Base-by-base conservation (phyloP, 352 stramenopile genomes). In the Pythium diclinum region DNA sequence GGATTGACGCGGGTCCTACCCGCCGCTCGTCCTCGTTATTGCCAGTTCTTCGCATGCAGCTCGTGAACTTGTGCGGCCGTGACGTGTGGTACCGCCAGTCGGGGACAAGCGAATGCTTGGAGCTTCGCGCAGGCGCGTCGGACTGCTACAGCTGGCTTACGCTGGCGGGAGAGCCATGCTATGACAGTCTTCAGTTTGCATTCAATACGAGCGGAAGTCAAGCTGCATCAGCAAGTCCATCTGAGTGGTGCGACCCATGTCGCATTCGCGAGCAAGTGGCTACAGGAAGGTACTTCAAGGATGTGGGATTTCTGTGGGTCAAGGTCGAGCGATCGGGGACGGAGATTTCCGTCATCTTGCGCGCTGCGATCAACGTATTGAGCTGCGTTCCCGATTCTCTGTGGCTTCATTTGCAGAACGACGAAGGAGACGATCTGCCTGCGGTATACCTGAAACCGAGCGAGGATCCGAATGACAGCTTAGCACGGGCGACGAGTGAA, bases 121-220 rank as follows among this genome's bases (percentile, higher is more conserved):
- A 62, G 14, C 25, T 92, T 17, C n/a, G 46, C 42, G 44, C 68
- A 21, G 59, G 77, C 38, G 56, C 66, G 36, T 64, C 59, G 52
- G 60, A 75, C 4, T 65, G 71, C 3, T 94, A 94, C 61, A 93
- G 86, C 48, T 94, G 86, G 86, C 67, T 89, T 10, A 83, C 81
- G 17, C 55, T 78, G 0, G 16, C 59, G 1, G 46, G 61, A 13
- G 63, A 69, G 36, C 59, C 58, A 16, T 62, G 54, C 3, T 67
- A 67, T 42, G 48, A 69, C 44, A 58, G 49, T 16, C 58, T 89
- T 19, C 56, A 69, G 32, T 69, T 69, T 30, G 63, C 63, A 13
- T n/a, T 69, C 0, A 52, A 33, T 17, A 16, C 38, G 10, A 8
- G 52, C 19, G 16, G 11, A 8, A 44, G 30, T 47, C 48, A 60